These are phyloP conservation scores for Mycena venus DNA, from an alignment of 768 basidiomycete species.

Conservation along the genomic window DNA sequence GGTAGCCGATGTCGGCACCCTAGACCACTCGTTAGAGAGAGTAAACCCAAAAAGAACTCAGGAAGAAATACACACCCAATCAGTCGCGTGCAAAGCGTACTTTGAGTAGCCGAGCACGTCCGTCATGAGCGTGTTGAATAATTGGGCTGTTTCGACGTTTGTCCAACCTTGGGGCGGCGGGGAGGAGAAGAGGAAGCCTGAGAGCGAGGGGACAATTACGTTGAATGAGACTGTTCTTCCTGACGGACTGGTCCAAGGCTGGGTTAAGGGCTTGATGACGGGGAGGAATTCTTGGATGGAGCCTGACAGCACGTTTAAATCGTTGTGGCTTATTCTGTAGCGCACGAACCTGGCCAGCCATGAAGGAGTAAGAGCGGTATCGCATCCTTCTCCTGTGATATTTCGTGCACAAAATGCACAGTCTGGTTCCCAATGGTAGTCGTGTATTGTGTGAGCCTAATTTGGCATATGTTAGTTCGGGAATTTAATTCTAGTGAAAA, in stretches of 20 bases:
- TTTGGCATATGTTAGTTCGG: no score
- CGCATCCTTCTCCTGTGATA: slow-evolving; percentile 11
- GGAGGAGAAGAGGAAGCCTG: slow-evolving; percentile 36
- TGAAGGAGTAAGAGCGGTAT: slow-evolving; percentile 24
- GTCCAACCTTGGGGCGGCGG: slow-evolving; percentile 34
- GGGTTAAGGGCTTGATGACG: slow-evolving; percentile 21
- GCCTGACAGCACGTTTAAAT: neutral
- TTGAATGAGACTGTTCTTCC: slow-evolving; percentile 12
- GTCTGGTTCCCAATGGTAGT: slow-evolving; percentile 28
- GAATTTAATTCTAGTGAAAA: neutral
- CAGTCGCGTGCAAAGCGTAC: slow-evolving; percentile 40
- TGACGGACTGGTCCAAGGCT: neutral
- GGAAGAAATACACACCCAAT: slow-evolving; percentile 34
- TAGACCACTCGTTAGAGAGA: neutral
- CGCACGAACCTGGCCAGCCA: slow-evolving; percentile 24
- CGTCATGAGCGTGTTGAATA: slow-evolving; percentile 43
- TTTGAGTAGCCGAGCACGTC: slow-evolving; percentile 40
- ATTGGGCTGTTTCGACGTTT: slow-evolving; percentile 37
- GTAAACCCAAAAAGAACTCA: neutral
- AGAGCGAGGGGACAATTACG: slow-evolving; percentile 27
- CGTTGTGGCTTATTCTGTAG: neutral
- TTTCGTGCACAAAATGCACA: slow-evolving; percentile 29
- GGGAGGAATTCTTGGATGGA: slow-evolving; percentile 29
- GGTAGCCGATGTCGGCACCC: neutral
- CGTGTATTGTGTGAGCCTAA: slow-evolving; percentile 27